Conservation (phyloP, 495 filamentous ascomycete genomes). For the Thermothielavioides terrestris region DNA sequence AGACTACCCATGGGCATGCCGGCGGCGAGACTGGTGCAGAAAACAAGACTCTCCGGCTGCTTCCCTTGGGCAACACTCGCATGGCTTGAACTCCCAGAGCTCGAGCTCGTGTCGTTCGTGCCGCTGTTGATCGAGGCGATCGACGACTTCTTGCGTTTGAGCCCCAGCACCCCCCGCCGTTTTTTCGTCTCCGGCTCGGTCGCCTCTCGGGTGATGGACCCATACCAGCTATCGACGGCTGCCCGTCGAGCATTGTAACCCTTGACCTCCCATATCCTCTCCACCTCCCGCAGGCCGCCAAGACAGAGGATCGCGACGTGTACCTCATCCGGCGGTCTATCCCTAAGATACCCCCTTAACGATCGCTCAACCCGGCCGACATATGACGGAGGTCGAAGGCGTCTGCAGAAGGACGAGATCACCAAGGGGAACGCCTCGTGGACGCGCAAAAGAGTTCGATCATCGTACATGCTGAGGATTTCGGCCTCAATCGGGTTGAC, state of each 20-base stretch:
- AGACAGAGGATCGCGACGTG: conserved; percentile 47
- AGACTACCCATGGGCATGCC: conserved; percentile 47
- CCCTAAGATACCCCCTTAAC: conserved; percentile 47
- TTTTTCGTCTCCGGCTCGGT: conserved; percentile 34
- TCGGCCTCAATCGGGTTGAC: conserved; percentile 45
- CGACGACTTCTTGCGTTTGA: conserved; percentile 44
- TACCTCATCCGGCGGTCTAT: conserved; percentile 47
- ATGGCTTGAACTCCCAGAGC: neutral
- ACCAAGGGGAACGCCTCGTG: conserved; percentile 49
- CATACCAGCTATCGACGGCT: conserved; percentile 47
- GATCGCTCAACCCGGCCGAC: conserved; percentile 47
- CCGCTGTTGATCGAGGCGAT: conserved; percentile 19
- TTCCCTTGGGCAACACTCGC: conserved; percentile 3
- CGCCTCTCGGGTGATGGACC: conserved; percentile 34
- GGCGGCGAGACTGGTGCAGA: conserved; percentile 42
- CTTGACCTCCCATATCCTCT: conserved; percentile 50
- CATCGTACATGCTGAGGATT: conserved; percentile 50
- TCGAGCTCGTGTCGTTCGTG: conserved; percentile 1
- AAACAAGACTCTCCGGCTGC: conserved; percentile 33
- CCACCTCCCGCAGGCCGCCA: conserved; percentile 46
- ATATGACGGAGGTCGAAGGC: conserved; percentile 48
- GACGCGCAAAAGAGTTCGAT: conserved; percentile 44
- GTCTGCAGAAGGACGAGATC: conserved; percentile 47
- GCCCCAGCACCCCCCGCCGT: conserved; percentile 36
- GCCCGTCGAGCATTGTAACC: conserved; percentile 46